Percentiles rank a stretch among this genome's conserved stretches.
phyloP scores from a whole-genome alignment of 768 basidiomycete species.

The Vishniacozyma victoriae region DNA sequence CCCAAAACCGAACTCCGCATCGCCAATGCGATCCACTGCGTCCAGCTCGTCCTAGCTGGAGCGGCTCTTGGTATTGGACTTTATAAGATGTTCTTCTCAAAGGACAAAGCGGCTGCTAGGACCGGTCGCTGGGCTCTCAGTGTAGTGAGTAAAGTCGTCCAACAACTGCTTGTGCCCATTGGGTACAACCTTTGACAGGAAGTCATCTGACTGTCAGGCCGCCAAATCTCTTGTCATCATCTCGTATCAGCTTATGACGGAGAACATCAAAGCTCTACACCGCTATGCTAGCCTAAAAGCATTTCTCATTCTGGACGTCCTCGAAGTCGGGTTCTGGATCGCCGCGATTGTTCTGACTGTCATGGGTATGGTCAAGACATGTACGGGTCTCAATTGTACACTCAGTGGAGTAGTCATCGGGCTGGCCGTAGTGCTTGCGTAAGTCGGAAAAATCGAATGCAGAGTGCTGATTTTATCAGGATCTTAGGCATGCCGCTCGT shows the following conservation, averaged over 20 bases:
- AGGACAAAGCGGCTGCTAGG: not conserved
- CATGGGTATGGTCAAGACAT: not conserved
- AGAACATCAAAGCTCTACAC: not conserved
- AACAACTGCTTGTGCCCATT: too few relatives aligned
- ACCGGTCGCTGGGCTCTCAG: not conserved
- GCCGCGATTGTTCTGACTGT: not conserved
- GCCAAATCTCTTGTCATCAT: not conserved
- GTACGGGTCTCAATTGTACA: not conserved
- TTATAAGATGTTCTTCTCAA: not conserved
- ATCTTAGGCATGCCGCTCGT: too few relatives aligned
- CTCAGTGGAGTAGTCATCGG: not conserved
- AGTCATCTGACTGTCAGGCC: not conserved
- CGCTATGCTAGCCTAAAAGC: not conserved
- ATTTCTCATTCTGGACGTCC: not conserved
- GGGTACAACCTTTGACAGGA: not conserved
- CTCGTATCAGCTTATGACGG: not conserved
- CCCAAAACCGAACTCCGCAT: not conserved
- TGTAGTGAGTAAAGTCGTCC: not conserved
- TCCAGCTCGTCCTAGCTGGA: not conserved
- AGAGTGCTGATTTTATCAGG: too few relatives aligned
- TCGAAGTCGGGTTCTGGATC: slow-evolving; percentile 2
- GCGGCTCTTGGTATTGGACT: not conserved
- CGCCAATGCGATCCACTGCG: not conserved
- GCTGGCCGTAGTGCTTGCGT: not conserved
- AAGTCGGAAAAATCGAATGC: not conserved